Evolutionary conservation across 2,329 filamentous ascomycete genomes (phyloP).

Genomic region (Scytalidium lignicola): DNA sequence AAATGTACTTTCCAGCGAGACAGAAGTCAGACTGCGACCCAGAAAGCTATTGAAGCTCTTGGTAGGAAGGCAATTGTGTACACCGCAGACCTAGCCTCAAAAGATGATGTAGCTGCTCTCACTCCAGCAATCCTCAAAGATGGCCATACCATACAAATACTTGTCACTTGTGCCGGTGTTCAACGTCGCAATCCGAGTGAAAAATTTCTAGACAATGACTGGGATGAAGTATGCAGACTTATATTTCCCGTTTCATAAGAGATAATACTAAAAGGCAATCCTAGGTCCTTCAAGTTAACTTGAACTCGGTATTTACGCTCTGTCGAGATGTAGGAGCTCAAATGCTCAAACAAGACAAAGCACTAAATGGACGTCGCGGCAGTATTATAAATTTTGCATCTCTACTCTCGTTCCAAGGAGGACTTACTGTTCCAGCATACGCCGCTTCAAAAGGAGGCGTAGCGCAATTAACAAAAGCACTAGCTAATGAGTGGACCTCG

Average conservation of each 20-base stretch:
- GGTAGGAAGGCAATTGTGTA: not conserved
- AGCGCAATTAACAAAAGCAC: constrained; percentile 63
- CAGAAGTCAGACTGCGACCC: constrained; percentile 8
- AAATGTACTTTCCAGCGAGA: constrained; percentile 1
- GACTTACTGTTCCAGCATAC: constrained; percentile 1
- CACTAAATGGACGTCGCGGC: constrained; percentile 1
- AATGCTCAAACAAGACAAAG: constrained; percentile 2
- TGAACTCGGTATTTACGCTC: constrained; percentile 8
- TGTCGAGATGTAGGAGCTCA: constrained; percentile 2
- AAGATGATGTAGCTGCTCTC: constrained; percentile 34
- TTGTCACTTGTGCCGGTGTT: constrained; percentile 36
- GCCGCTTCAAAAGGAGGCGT: constrained; percentile 11
- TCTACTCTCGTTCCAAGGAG: constrained; percentile 1
- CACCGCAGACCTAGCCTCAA: not conserved
- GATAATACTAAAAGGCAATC: too few relatives aligned
- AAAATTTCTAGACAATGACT: constrained; percentile 28
- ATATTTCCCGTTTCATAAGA: too few relatives aligned
- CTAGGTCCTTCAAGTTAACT: too few relatives aligned
- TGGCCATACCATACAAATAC: constrained; percentile 32
- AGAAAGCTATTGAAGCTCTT: constrained; percentile 1
- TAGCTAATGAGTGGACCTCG: constrained; percentile 76
- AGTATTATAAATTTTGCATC: constrained; percentile 2
- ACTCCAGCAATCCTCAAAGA: constrained; percentile 27
- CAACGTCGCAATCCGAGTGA: constrained; percentile 21
- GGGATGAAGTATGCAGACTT: constrained; percentile 27